A percentile compares a stretch with the other conserved stretches of the same genome.
phyloP scores from a whole-genome alignment of 768 basidiomycete genomes.

The Suillus placidus region DNA sequence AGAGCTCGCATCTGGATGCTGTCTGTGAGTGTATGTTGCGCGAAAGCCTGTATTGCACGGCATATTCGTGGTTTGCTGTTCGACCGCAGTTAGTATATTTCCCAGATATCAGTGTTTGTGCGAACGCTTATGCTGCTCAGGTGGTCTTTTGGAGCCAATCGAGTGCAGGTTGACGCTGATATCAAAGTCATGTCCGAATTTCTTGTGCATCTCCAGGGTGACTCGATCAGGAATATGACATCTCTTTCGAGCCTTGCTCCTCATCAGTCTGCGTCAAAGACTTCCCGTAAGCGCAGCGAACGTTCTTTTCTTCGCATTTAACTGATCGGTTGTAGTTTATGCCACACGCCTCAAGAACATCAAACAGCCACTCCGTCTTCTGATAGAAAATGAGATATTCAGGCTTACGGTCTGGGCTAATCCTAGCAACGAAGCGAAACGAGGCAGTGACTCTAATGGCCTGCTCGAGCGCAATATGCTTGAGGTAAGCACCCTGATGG shows the following conservation, averaged over 20 bases:
- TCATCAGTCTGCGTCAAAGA: constrained; percentile 46
- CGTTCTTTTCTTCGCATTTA: constrained; percentile 5
- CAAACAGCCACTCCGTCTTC: constrained; percentile 74
- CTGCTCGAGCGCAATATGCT: constrained; percentile 59
- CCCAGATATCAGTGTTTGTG: neutral
- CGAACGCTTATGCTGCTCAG: constrained; percentile 42
- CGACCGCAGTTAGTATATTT: constrained; percentile 76
- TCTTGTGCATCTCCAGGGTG: constrained; percentile 71
- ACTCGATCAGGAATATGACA: constrained; percentile 61
- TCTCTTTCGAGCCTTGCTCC: constrained; percentile 66
- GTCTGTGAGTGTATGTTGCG: constrained; percentile 78
- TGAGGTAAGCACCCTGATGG: constrained; percentile 49
- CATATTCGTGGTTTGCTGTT: constrained; percentile 92
- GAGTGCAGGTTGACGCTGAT: constrained; percentile 87
- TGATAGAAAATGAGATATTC: constrained; percentile 90
- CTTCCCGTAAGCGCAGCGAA: constrained; percentile 40
- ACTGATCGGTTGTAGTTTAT: constrained; percentile 48
- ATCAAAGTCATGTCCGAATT: constrained; percentile 88
- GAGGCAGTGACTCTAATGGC: constrained; percentile 62
- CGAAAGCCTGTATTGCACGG: constrained; percentile 73
- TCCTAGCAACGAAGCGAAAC: constrained; percentile 73
- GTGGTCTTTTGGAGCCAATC: constrained; percentile 96
- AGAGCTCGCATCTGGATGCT: constrained; percentile 83
- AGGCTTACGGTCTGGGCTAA: constrained; percentile 90
- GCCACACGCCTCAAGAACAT: constrained; percentile 61